Evolutionary conservation across 805 yeast genomes (phyloP), one percentile per base, ranked within the genome.

Genomic region (Pichia eremophila): DNA sequence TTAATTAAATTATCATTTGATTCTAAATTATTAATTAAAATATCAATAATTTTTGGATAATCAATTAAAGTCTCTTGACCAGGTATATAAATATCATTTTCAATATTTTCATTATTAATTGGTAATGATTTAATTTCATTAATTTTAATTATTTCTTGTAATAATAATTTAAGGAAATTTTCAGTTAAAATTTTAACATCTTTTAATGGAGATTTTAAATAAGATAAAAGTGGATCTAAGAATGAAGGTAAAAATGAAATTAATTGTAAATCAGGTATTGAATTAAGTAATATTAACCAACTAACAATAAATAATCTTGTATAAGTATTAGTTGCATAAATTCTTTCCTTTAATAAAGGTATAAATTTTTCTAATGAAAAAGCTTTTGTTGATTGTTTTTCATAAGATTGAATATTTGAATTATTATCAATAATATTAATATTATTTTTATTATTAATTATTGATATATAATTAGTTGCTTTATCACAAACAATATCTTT

Each of bases 401-500:
- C 73, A 61, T 78, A 76, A 19, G 78, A 73, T 62, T 82, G 85
- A 38, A 77, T 59, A 7, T 81, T 78, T 45, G 75, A 75, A 1
- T 85, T 84, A 12, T 51, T 49, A 54, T 76, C 68, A 57, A 78
- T 81, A 5, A 80, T 69, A 22, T 74, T 67, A 22, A 70, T 70
- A 43, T 70, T 59, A 37, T 60, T 60, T 10, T 63, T 40, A 29
- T 40, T 73, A 8, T 58, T 49, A 38, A 88, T 75, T 2, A 85
- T 75, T 18, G 91, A 83, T 2, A 88, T 81, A 64, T 88, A 91
- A 17, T 83, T 83, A 1, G 96, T 81, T 0, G 97, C 95, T 59
- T 90, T 87, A 53, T 95, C 98, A 43, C 95, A 85, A 0, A 91
- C 96, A 41, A 93, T 90, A 62, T 93, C 99, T 62, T 93, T 90